These are phyloP conservation scores for Plasmodium yoelii DNA, from an alignment of 169 alveolate species.

Conservation along the genomic window DNA sequence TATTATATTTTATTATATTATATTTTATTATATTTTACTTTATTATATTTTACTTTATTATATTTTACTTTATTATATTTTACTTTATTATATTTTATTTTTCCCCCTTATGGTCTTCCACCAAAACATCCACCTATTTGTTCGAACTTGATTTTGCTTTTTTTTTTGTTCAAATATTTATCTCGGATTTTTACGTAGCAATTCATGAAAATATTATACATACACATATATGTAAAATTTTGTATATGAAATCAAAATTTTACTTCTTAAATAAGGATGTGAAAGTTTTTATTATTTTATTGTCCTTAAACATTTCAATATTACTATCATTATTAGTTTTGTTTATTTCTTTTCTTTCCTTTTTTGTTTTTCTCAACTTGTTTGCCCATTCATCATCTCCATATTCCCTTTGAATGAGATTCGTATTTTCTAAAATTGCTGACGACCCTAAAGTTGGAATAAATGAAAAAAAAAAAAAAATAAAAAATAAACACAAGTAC, in stretches of 20 bases:
- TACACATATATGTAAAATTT: neutral
- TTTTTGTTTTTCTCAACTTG: slow-evolving; percentile 36
- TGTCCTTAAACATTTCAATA: neutral
- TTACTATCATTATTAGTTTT: slow-evolving; percentile 5
- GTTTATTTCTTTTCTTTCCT: slow-evolving; percentile 10
- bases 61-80: no score
- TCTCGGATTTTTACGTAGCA: no score
- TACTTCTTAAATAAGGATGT: slow-evolving; percentile 51
- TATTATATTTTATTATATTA: no score
- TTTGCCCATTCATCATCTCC: slow-evolving; percentile 72
- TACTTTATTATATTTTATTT: neutral
- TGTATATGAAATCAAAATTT: neutral
- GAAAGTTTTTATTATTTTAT: slow-evolving; percentile 26
- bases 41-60: no score
- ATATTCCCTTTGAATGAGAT: slow-evolving; percentile 39
- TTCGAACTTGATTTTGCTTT: no score
- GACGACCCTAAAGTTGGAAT: slow-evolving; percentile 42
- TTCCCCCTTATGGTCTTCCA: neutral
- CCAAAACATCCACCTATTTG: neutral
- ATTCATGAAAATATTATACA: neutral
- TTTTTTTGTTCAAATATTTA: no score
- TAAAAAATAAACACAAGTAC: neutral
- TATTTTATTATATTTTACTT: no score
- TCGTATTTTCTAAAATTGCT: slow-evolving; percentile 27
- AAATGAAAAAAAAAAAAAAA: neutral